Percentiles rank a stretch among this genome's conserved stretches.
Evolutionary conservation across 1,284 basidiomycete species (phyloP).

Genomic region (Heliocybe sulcata): DNA sequence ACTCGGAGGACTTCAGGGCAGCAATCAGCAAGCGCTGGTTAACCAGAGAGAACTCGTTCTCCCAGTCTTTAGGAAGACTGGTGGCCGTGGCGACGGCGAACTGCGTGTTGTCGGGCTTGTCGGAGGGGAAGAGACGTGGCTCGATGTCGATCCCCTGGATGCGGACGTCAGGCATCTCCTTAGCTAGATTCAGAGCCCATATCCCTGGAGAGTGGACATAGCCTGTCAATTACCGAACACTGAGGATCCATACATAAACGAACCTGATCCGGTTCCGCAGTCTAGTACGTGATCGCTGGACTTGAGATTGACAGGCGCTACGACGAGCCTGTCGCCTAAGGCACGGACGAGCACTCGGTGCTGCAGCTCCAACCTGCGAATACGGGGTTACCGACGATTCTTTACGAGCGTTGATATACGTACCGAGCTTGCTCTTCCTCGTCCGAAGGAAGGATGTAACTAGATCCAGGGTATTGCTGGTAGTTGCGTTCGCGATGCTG

Average conservation of each 20-base stretch:
- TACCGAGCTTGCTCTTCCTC: conserved; percentile 12
- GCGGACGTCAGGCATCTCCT: conserved; percentile 1
- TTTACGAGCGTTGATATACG: not conserved
- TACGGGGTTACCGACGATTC: not conserved
- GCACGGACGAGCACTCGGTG: conserved; percentile 12
- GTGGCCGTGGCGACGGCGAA: conserved; percentile 14
- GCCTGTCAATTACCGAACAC: conserved; percentile 6
- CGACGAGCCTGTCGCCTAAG: conserved; percentile 13
- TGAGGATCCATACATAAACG: not conserved
- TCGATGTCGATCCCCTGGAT: conserved; percentile 17
- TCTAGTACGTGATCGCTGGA: conserved; percentile 17
- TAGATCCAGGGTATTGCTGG: not conserved
- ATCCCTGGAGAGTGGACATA: not conserved
- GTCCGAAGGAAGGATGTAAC: conserved; percentile 13
- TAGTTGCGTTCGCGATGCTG: not conserved
- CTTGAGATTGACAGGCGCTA: conserved; percentile 11
- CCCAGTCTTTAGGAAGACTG: conserved; percentile 16
- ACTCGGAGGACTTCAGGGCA: conserved; percentile 13
- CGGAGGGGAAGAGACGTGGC: conserved; percentile 14
- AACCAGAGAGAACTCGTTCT: conserved; percentile 17
- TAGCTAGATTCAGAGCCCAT: conserved; percentile 12
- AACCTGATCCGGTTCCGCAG: conserved; percentile 18
- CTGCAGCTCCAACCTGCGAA: conserved; percentile 15
- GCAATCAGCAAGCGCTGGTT: conserved; percentile 21
- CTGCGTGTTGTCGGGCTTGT: conserved; percentile 13